Evolutionary conservation across 805 yeast species (phyloP).

Genomic region (Spencermartinsiella europaea): DNA sequence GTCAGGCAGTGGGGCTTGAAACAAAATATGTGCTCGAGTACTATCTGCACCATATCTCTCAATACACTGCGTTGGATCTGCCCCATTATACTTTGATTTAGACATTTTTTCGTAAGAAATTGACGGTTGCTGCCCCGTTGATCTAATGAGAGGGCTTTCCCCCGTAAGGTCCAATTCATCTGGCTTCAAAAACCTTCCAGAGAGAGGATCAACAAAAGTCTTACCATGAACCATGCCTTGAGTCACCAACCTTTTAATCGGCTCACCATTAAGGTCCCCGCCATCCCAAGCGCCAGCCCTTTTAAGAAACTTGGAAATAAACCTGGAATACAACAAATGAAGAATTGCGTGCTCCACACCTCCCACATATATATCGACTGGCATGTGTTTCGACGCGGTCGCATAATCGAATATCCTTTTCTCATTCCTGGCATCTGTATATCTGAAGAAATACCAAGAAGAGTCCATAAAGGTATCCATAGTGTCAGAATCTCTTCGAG

Average conservation of each 20-base stretch:
- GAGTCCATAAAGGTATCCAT: slow-evolving; percentile 99
- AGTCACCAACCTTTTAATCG: slow-evolving; percentile 72
- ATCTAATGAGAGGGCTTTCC: slow-evolving; percentile 40
- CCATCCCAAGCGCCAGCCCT: slow-evolving; percentile 69
- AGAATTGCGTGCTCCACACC: slow-evolving; percentile 97
- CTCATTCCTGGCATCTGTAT: slow-evolving; percentile 64
- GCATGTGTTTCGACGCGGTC: slow-evolving; percentile 52
- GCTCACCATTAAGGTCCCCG: slow-evolving; percentile 58
- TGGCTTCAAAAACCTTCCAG: slow-evolving; percentile 72
- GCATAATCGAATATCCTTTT: slow-evolving; percentile 48
- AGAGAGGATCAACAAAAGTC: slow-evolving; percentile 67
- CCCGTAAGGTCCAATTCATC: slow-evolving; percentile 53
- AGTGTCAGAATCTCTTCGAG: slow-evolving; percentile 90
- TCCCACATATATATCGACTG: slow-evolving; percentile 88
- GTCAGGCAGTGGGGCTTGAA: slow-evolving; percentile 85
- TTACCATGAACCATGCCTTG: slow-evolving; percentile 99
- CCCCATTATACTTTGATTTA: slow-evolving; percentile 92
- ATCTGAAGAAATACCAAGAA: slow-evolving; percentile 93
- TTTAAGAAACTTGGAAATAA: slow-evolving; percentile 72
- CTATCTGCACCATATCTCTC: slow-evolving; percentile 84
- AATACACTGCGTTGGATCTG: slow-evolving; percentile 79
- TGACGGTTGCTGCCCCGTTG: slow-evolving; percentile 47
- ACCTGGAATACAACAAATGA: slow-evolving; percentile 82
- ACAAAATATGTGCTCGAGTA: slow-evolving; percentile 85
- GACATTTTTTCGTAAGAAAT: slow-evolving; percentile 89